phyloP scores from a whole-genome alignment of 495 filamentous ascomycete species.

The Aspergillus funiculosus region DNA sequence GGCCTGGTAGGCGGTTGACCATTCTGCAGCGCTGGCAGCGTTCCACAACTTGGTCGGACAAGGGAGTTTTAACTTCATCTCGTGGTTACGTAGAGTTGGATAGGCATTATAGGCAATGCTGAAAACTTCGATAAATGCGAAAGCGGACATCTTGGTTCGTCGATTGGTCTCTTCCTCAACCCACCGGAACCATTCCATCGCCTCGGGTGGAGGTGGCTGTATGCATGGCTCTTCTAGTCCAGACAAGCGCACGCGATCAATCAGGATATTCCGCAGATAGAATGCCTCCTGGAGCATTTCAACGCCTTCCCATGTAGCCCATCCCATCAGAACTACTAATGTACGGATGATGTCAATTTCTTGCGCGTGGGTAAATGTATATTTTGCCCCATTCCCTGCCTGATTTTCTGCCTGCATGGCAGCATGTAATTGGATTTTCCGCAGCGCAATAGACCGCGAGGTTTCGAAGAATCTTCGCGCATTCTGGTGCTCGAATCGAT shows the following conservation, averaged over 20 bases:
- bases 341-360: constrained; percentile 35
- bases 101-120: constrained; percentile 39
- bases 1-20: constrained; percentile 31
- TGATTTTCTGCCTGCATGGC: neutral
- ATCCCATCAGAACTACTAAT: constrained; percentile 34
- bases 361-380: constrained; percentile 15
- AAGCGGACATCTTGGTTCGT: constrained; percentile 35
- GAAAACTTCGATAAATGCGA: constrained; percentile 38
- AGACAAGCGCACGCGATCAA: constrained; percentile 31
- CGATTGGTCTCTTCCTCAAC: constrained; percentile 36
- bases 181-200: constrained; percentile 34
- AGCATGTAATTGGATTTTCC: constrained; percentile 13
- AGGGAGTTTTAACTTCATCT: constrained; percentile 36
- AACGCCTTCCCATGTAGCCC: constrained; percentile 36
- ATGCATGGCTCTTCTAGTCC: constrained; percentile 17
- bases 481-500: constrained; percentile 13
- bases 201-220: neutral
- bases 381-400: constrained; percentile 4
- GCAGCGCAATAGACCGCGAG: constrained; percentile 22
- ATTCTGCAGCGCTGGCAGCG: constrained; percentile 27
- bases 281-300: constrained; percentile 37
- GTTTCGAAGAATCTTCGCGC: constrained; percentile 1
- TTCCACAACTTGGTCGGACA: constrained; percentile 39
- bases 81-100: constrained; percentile 35
- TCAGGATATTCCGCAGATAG: constrained; percentile 28